Base-by-base conservation (phyloP, 768 basidiomycete genomes). In the Lyophyllum shimeji region DNA sequence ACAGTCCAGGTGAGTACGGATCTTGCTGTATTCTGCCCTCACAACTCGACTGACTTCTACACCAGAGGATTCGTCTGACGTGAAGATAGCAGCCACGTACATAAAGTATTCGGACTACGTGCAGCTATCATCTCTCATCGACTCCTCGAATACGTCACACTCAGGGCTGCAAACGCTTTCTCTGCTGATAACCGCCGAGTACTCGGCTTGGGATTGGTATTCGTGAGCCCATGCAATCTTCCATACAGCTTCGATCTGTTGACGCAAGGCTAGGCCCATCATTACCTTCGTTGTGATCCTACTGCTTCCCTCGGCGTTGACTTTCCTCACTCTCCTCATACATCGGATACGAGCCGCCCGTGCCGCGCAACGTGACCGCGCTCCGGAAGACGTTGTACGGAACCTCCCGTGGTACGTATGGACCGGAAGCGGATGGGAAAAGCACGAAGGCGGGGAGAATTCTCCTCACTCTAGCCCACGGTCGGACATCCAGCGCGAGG, bases 181-280 rank as follows among this genome's bases (percentile, higher is more conserved):
- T 1, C 73, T 93, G 23, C 75, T 88, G 55, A 87, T 93, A 63
- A 89, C 83, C 13, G 85, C 87, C 4, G 88, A 90, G 59, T 89
- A 87, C 65, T 87, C 89, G 13, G 83, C 87, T 42, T 95, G 92
- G 87, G 91, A 94, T 66, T 95, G 93, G 92, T 93, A 93, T 67
- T 93, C 90, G 90, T 93, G 63, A 61, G 85, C 82, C 53, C 23
- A 40, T 12, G 25, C 53, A 37, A 31, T 45, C 20, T 43, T 43
- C 34, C 7, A 20, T 43, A 29, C 27, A 12, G 20, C 13, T 8
- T 37, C 31, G n/a, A 17, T 47, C 61, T 47, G 56, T 20, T 57
- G 60, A 24, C 52, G 53, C 46, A 55, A 56, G 51, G 37, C 57
- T 59, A 93, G 90, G 49, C 92, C 92, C 13, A 89, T 93, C 60